A percentile compares a stretch with the other conserved stretches of the same genome.
phyloP scores from a whole-genome alignment of 2,329 filamentous ascomycete genomes.

The Beauveria asiatica region DNA sequence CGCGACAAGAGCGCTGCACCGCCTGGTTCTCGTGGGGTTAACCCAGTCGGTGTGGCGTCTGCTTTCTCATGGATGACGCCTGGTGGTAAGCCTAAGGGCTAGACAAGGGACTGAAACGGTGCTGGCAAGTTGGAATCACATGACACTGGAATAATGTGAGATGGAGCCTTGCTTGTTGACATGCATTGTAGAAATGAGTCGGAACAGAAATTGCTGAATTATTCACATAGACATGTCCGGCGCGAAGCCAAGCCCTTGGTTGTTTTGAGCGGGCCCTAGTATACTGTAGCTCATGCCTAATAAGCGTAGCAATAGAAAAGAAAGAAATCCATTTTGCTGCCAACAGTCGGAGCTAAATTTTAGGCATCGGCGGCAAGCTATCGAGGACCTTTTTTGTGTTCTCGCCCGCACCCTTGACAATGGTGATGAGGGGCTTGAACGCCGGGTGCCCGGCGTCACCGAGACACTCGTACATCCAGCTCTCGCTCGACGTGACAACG shows the following conservation, averaged over 20 bases:
- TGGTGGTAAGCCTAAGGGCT: conserved; percentile 29
- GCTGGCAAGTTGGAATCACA: not conserved
- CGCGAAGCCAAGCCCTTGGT: not conserved
- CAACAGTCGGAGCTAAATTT: conserved; percentile 34
- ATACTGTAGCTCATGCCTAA: not conserved
- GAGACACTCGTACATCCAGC: conserved; percentile 80
- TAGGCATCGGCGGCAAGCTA: conserved; percentile 50
- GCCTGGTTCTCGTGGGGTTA: conserved; percentile 51
- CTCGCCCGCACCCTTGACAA: conserved; percentile 70
- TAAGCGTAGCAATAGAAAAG: not conserved
- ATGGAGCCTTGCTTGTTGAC: not conserved
- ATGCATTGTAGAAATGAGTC: not conserved
- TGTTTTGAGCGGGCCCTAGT: not conserved
- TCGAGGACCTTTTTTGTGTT: conserved; percentile 63
- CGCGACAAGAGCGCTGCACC: conserved; percentile 31
- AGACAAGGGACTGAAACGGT: conserved; percentile 17
- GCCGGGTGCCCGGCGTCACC: conserved; percentile 66
- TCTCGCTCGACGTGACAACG: conserved; percentile 78
- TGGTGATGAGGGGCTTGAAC: conserved; percentile 63
- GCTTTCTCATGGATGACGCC: conserved; percentile 88
- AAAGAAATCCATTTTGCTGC: not conserved
- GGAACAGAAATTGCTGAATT: not conserved
- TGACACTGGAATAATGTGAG: not conserved
- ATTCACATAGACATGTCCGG: not conserved
- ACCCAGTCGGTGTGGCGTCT: conserved; percentile 85